Evolutionary conservation across 1,139 yeast species (phyloP).

Genomic region (Kodamaea anthophila): DNA sequence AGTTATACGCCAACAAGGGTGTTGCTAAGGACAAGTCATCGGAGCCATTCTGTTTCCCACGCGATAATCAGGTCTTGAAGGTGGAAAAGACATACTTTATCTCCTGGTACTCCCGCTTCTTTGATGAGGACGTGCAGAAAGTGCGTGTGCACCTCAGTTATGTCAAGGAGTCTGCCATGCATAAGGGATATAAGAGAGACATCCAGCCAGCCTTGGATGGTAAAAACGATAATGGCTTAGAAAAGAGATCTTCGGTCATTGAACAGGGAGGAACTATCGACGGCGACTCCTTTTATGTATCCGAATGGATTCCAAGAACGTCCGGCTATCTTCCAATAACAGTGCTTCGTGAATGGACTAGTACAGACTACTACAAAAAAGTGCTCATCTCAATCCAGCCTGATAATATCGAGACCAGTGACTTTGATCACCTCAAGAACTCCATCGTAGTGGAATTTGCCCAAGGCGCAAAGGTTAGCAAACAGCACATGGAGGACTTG

Average conservation of each 20-base stretch:
- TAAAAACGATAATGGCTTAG: slow-evolving; percentile 2
- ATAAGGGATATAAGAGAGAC: slow-evolving; percentile 52
- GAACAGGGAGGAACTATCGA: slow-evolving; percentile 35
- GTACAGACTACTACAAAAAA: slow-evolving; percentile 41
- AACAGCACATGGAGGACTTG: slow-evolving; percentile 50
- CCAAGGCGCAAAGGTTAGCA: slow-evolving; percentile 53
- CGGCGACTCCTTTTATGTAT: slow-evolving; percentile 50
- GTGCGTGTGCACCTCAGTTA: slow-evolving; percentile 66
- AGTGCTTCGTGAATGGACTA: slow-evolving; percentile 52
- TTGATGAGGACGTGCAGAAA: slow-evolving; percentile 42
- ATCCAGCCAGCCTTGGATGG: slow-evolving; percentile 4
- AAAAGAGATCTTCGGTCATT: slow-evolving; percentile 30
- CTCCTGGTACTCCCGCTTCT: slow-evolving; percentile 73
- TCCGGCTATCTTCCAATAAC: slow-evolving; percentile 62
- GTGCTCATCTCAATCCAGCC: slow-evolving; percentile 66
- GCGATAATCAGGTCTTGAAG: slow-evolving; percentile 49
- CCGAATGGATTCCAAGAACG: slow-evolving; percentile 66
- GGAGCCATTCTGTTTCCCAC: slow-evolving; percentile 81
- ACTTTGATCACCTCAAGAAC: slow-evolving; percentile 47
- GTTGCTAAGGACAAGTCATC: slow-evolving; percentile 47
- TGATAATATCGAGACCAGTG: slow-evolving; percentile 57
- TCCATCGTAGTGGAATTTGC: slow-evolving; percentile 53
- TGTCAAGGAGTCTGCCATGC: slow-evolving; percentile 48
- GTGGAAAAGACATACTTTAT: slow-evolving; percentile 63
- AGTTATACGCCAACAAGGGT: slow-evolving; percentile 61